Percentiles rank a stretch among this genome's conserved stretches.
phyloP scores from a whole-genome alignment of 2,329 filamentous ascomycete genomes.

The Aphanocladium album region DNA sequence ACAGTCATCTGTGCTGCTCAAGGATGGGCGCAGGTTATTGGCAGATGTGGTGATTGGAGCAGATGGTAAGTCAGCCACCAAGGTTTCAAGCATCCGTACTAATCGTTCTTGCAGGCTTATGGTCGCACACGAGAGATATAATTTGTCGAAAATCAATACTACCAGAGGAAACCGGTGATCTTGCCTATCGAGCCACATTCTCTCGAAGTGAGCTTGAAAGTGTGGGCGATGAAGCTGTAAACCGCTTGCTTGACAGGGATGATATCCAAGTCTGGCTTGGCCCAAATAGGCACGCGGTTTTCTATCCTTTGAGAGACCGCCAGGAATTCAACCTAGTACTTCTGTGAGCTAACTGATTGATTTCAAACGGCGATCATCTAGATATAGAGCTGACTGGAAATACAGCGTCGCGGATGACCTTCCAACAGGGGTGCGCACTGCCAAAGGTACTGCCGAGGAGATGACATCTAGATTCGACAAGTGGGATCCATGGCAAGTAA shows the following conservation, averaged over 20 bases:
- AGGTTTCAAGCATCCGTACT: not conserved
- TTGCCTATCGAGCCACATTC: not conserved
- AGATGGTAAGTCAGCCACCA: not conserved
- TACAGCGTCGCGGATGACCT: not conserved
- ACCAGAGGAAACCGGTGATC: not conserved
- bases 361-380: too few species aligned
- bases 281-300: not conserved
- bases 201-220: not conserved
- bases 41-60: slow-evolving; percentile 12
- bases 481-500: not conserved
- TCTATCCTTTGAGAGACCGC: not conserved
- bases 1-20: not conserved
- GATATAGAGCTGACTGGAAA: not conserved
- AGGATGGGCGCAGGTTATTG: not conserved
- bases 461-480: not conserved
- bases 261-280: not conserved
- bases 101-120: not conserved
- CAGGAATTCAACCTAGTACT: not conserved
- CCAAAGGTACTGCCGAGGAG: not conserved
- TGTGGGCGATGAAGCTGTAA: not conserved
- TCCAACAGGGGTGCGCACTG: not conserved
- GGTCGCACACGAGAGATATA: not conserved
- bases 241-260: not conserved
- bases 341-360: not conserved
- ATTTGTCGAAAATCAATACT: not conserved